These are phyloP conservation scores for Dalbergia cultrata DNA, from an alignment of 306 rosid genomes.

Conservation along the genomic window DNA sequence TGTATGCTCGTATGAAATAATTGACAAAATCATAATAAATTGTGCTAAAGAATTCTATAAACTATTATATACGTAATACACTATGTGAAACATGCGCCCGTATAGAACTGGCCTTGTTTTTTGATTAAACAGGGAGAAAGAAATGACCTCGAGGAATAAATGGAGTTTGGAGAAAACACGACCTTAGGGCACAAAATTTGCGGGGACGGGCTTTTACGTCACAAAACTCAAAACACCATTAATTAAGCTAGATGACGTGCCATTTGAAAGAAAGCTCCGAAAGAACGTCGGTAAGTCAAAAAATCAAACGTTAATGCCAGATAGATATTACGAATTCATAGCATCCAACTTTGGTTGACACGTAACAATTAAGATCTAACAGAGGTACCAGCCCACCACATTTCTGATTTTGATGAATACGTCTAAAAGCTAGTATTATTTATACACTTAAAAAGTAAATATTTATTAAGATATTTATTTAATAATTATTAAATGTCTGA, in stretches of 20 bases:
- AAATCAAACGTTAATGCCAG: neutral
- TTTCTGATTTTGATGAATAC: slow-evolving; percentile 1
- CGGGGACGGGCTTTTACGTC: neutral
- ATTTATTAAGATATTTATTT: too few species aligned
- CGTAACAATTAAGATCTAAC: slow-evolving; percentile 2
- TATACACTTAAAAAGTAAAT: too few species aligned
- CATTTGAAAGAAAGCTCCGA: slow-evolving; percentile 2
- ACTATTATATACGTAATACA: too few species aligned
- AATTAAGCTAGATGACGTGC: slow-evolving; percentile 1
- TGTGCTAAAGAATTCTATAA: too few species aligned
- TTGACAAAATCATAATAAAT: too few species aligned
- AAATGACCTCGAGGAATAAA: neutral
- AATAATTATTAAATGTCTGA: too few species aligned
- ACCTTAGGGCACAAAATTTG: too few species aligned
- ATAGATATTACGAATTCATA: neutral
- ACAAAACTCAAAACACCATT: neutral
- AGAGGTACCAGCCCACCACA: neutral
- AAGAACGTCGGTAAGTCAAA: slow-evolving; percentile 7
- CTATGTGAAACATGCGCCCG: too few species aligned
- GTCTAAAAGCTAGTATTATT: neutral
- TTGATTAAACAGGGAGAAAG: slow-evolving; percentile 5
- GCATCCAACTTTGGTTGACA: slow-evolving; percentile 23
- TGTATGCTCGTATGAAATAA: too few species aligned
- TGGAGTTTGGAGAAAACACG: too few species aligned
- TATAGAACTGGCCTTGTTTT: neutral